Conservation (phyloP, 2,329 filamentous ascomycete species). For the Incumbomyces lentus region DNA sequence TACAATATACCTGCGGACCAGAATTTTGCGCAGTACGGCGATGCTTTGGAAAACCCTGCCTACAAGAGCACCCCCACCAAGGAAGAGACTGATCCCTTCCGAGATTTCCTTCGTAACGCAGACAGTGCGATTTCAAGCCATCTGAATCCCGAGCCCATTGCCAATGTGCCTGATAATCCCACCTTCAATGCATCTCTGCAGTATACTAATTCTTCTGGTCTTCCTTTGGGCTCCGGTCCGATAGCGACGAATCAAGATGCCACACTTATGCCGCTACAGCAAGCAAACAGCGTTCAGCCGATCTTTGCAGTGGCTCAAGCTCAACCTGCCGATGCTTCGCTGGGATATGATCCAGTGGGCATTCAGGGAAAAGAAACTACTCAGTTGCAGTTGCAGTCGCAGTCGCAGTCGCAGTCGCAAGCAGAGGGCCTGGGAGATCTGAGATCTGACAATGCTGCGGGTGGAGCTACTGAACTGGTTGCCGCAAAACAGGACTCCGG, state of each 20-base stretch:
- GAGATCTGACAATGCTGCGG: not conserved
- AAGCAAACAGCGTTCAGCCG: not conserved
- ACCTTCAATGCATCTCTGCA: not conserved
- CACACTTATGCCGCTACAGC: not conserved
- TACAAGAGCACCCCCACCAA: slow-evolving; percentile 19
- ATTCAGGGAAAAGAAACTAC: not conserved
- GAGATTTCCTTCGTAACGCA: slow-evolving; percentile 19
- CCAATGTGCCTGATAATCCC: slow-evolving; percentile 1
- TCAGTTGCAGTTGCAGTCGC: not conserved
- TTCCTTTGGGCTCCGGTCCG: not conserved
- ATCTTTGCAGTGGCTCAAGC: not conserved
- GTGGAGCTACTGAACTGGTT: not conserved
- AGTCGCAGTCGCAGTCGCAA: not conserved
- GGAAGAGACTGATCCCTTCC: slow-evolving; percentile 20
- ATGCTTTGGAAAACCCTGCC: slow-evolving; percentile 12
- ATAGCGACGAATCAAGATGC: not conserved
- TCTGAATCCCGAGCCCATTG: slow-evolving; percentile 4
- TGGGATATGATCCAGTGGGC: not conserved
- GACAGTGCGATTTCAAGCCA: slow-evolving; percentile 11
- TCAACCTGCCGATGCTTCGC: not conserved
- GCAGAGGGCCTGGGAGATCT: not conserved
- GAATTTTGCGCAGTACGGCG: slow-evolving; percentile 20
- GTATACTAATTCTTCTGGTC: slow-evolving; percentile 4
- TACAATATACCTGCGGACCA: slow-evolving; percentile 37
- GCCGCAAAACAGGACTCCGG: slow-evolving; percentile 24